phyloP scores from a whole-genome alignment of 805 yeast genomes.

The Lipomyces sp. region DNA sequence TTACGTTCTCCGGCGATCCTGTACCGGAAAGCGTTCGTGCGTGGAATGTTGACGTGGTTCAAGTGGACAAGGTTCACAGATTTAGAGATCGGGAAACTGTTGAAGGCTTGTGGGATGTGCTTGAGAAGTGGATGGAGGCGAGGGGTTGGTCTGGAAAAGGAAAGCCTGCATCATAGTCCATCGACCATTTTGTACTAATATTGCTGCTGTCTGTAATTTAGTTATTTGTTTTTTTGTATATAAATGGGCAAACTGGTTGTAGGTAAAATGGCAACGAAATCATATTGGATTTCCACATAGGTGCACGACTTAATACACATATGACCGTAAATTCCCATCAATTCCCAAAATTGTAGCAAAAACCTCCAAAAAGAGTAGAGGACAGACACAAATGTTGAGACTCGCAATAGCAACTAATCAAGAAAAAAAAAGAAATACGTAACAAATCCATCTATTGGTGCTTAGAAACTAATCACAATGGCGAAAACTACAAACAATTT shows the following conservation, averaged over 20 bases:
- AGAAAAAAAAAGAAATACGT: not conserved
- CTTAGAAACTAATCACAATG: not conserved
- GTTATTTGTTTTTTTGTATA: not conserved
- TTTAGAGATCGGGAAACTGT: slow-evolving; percentile 88
- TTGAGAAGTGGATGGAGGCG: slow-evolving; percentile 73
- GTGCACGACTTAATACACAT: not conserved
- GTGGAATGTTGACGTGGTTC: slow-evolving; percentile 87
- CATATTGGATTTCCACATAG: not conserved
- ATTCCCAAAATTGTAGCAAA: slow-evolving; percentile 1
- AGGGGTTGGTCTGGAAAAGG: slow-evolving; percentile 57
- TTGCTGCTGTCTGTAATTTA: not conserved
- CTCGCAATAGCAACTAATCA: not conserved
- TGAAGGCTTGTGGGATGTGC: slow-evolving; percentile 79
- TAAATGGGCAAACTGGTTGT: not conserved
- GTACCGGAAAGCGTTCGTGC: slow-evolving; percentile 74
- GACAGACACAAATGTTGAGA: not conserved
- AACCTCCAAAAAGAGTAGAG: not conserved
- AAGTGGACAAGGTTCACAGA: slow-evolving; percentile 68
- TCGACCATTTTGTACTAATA: not conserved
- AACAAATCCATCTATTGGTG: not conserved
- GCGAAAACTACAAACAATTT: not conserved
- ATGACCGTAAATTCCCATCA: not conserved
- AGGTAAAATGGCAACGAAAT: not conserved
- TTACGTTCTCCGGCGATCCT: slow-evolving; percentile 76
- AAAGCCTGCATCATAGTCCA: not conserved